A percentile compares a stretch with the other conserved stretches of the same genome.
phyloP scores from a whole-genome alignment of 495 filamentous ascomycete genomes.

The Paragyromitra xinjiangensis region DNA sequence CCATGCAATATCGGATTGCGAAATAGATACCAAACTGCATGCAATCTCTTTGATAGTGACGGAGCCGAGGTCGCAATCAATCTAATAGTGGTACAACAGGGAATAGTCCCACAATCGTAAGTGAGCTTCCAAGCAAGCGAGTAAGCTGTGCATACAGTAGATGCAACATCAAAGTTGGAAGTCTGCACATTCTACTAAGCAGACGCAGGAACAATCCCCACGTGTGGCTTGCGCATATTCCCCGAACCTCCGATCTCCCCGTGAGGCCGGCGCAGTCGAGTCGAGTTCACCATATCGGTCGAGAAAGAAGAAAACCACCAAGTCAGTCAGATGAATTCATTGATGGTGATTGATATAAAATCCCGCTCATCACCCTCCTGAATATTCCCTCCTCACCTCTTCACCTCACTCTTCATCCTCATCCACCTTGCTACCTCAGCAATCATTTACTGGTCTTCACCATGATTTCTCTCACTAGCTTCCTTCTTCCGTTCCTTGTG shows the following conservation, averaged over 20 bases:
- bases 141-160: constrained; percentile 4
- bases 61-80: background rate
- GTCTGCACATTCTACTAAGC: background rate
- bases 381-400: constrained; percentile 26
- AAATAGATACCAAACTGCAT: constrained; percentile 8
- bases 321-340: background rate
- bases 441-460: constrained; percentile 31
- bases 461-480: constrained; percentile 31
- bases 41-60: background rate
- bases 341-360: constrained; percentile 28
- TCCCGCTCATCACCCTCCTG: constrained; percentile 10
- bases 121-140: background rate
- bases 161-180: background rate
- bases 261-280: background rate
- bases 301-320: background rate
- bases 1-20: constrained; percentile 8
- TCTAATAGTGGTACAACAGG: background rate
- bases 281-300: background rate
- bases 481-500: constrained; percentile 44
- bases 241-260: background rate
- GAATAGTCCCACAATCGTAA: background rate
- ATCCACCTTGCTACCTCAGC: background rate
- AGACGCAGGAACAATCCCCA: constrained; percentile 27
- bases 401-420: constrained; percentile 30
- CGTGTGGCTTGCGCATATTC: constrained; percentile 5